Evolutionary conservation across 1,139 yeast genomes (phyloP).

Genomic region (Yamadazyma dushanensis): DNA sequence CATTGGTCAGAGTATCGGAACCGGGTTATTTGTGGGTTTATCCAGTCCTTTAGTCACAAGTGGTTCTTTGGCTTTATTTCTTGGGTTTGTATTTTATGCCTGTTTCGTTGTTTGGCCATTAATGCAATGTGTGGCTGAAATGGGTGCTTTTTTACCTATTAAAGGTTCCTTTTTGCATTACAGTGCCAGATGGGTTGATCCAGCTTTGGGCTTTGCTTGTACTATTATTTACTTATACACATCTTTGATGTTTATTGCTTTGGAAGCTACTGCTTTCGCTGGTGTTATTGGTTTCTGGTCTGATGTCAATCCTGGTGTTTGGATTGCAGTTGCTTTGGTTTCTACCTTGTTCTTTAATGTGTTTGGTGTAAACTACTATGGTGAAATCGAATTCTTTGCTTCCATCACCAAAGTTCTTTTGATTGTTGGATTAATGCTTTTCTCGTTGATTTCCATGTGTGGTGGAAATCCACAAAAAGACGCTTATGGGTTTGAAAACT

Average conservation of each 20-base stretch:
- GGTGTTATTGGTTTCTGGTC: constrained; percentile 41
- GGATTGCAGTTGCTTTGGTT: constrained; percentile 33
- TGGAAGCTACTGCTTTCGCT: constrained; percentile 38
- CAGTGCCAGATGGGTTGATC: constrained; percentile 40
- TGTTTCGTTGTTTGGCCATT: constrained; percentile 38
- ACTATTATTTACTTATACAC: constrained; percentile 38
- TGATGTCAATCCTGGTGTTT: constrained; percentile 37
- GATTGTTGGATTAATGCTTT: constrained; percentile 41
- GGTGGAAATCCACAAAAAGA: constrained; percentile 38
- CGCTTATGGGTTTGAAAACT: constrained; percentile 40
- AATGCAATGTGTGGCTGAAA: constrained; percentile 42
- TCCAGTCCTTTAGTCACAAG: constrained; percentile 33
- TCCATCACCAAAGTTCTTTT: constrained; percentile 40
- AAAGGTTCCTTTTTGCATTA: constrained; percentile 40
- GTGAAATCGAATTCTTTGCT: constrained; percentile 39
- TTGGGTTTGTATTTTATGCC: constrained; percentile 37
- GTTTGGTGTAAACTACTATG: constrained; percentile 40
- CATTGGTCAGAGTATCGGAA: constrained; percentile 53
- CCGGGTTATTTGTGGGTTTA: constrained; percentile 46
- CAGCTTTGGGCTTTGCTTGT: constrained; percentile 42
- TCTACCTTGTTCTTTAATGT: constrained; percentile 31
- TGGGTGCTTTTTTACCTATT: constrained; percentile 41
- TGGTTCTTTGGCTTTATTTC: constrained; percentile 39
- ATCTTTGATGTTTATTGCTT: constrained; percentile 37
- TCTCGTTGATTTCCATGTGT: constrained; percentile 39